These are phyloP conservation scores for Apostasia ramifera DNA, from an alignment of 106 monocot genomes.

Conservation along the genomic window DNA sequence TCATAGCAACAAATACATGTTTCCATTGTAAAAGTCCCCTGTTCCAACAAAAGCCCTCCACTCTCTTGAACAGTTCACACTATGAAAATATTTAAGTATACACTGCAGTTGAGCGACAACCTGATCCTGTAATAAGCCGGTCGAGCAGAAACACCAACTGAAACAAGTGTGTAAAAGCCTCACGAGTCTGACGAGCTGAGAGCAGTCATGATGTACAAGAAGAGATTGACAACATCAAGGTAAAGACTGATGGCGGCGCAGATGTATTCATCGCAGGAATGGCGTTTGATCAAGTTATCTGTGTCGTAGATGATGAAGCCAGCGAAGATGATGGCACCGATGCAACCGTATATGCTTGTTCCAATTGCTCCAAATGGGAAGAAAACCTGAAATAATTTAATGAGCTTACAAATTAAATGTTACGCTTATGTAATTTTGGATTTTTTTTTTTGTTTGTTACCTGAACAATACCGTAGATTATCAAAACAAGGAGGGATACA, in stretches of 20 bases:
- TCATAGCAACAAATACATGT: neutral
- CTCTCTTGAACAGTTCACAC: neutral
- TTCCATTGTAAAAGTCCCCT: neutral
- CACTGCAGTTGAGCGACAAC: neutral
- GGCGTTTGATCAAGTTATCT: constrained; percentile 55
- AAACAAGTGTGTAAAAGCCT: neutral
- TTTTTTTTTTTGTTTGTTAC: constrained; percentile 1
- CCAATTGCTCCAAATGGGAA: constrained; percentile 35
- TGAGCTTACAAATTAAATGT: neutral
- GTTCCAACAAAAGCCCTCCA: neutral
- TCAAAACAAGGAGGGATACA: constrained; percentile 24
- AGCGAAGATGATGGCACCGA: constrained; percentile 32
- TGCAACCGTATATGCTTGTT: constrained; percentile 28
- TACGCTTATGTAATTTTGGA: neutral
- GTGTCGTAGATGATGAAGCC: constrained; percentile 66
- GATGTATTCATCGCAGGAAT: constrained; percentile 48
- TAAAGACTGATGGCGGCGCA: constrained; percentile 42
- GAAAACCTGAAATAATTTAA: constrained; percentile 19
- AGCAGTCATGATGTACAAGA: constrained; percentile 26
- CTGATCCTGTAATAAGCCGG: neutral
- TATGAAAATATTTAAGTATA: no score
- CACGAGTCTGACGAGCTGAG: constrained; percentile 1
- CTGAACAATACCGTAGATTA: constrained; percentile 36
- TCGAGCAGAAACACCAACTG: neutral
- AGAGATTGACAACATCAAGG: constrained; percentile 62